A percentile compares a stretch with the other conserved stretches of the same genome.
Evolutionary conservation across 2,329 filamentous ascomycete genomes (phyloP).

Genomic region (Claviceps capensis): DNA sequence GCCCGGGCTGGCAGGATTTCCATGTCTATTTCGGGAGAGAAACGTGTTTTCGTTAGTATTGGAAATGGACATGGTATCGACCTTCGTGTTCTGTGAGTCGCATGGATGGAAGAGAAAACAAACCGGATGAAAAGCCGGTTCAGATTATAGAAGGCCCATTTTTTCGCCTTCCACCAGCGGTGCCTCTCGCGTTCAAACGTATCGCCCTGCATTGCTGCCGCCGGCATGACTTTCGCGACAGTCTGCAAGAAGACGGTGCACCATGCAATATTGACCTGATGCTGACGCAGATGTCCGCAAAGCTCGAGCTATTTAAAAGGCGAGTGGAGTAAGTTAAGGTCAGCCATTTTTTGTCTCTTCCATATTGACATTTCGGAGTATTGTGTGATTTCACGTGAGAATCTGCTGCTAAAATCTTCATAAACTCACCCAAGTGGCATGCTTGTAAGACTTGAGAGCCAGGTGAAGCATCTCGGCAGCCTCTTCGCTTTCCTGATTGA

Average conservation of each 20-base stretch:
- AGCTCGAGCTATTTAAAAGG: slow-evolving; percentile 59
- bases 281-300: slow-evolving; percentile 60
- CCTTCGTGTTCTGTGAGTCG: background rate
- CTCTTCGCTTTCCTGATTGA: slow-evolving; percentile 83
- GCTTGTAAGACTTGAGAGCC: slow-evolving; percentile 93
- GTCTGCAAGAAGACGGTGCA: slow-evolving; percentile 89
- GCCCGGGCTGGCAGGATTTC: slow-evolving; percentile 65
- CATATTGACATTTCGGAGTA: no score
- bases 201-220: slow-evolving; percentile 70
- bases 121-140: slow-evolving; percentile 90
- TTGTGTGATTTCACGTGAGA: no score
- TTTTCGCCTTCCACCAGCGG: slow-evolving; percentile 99
- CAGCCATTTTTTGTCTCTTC: background rate
- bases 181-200: slow-evolving; percentile 78
- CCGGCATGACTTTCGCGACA: slow-evolving; percentile 71
- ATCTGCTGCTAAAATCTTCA: background rate
- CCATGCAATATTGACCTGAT: slow-evolving; percentile 82
- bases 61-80: background rate
- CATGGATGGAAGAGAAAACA: slow-evolving; percentile 10
- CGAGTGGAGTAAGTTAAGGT: no score
- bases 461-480: slow-evolving; percentile 94
- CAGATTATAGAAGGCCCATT: slow-evolving; percentile 96
- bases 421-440: slow-evolving; percentile 70
- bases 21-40: slow-evolving; percentile 49
- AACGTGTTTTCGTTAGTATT: background rate